Base-by-base conservation (phyloP, 805 yeast species). In the Saccharomyces paradoxus region DNA sequence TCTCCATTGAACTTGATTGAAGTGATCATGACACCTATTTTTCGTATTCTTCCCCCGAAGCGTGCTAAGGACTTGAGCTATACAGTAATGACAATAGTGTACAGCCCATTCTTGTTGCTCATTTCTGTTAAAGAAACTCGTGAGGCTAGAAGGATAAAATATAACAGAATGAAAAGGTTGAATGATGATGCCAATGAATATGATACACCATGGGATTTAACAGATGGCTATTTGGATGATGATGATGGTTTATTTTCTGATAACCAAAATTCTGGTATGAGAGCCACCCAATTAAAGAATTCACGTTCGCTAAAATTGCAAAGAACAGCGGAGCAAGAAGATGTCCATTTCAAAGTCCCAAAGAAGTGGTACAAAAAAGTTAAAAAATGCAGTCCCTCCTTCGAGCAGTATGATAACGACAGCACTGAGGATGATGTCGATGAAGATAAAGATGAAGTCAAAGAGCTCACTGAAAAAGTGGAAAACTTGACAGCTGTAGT, bases 1-100 rank as follows among this genome's bases (percentile, higher is more conserved):
- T 92, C 96, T 4, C 96, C 96, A 4, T 77, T 88, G 59, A 89
- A 89, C 67, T 67, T 89, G 60, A 70, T 89, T 53, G 96, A 89
- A 68, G 50, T 84, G 1, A 49, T 80, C 7, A 61, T 83, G 4
- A 65, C 77, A 29, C 82, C 82, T 29, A 77, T 53, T 62, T 75
- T 52, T 48, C 74, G 73, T 68, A 68, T 74, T 68, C 56, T 74
- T 59, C 64, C 51, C 60, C 60, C 51, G 44, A 53, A 32, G 61
- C 48, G 67, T n/a, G 77, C 69, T 48, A 62, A 62, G 13, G 53
- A 60, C 3, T 58, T 88, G 28, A 82, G 81, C 59, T 77, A 81
- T 62, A 67, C 70, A 52, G 74, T 86, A 17, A 83, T 89, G 90
- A 64, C 81, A 30, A 62, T 83, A 0, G 70, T 87, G 6, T 89